Evolutionary conservation across 108 stramenopile genomes (phyloP).

Genomic region (Fragilaria radians): DNA sequence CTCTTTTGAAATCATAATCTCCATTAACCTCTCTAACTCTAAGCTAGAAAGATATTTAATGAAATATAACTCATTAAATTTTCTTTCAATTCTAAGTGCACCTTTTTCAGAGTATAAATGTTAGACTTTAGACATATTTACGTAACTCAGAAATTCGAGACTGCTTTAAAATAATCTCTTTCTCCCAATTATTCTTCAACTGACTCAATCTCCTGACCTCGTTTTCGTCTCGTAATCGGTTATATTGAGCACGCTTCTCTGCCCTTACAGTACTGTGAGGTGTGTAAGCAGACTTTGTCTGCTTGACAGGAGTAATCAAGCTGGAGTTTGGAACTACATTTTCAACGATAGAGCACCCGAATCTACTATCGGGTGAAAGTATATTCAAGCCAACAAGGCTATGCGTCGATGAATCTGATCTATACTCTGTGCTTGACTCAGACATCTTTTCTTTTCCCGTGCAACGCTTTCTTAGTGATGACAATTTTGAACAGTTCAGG

Average conservation of each 20-base stretch:
- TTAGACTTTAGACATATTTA: no score
- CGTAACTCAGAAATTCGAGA: constrained; percentile 22
- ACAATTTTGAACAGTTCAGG: no score
- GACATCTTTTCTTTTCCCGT: no score
- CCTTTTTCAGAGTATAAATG: no score
- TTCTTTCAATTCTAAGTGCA: no score
- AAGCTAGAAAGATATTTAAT: no score
- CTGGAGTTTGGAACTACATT: neutral
- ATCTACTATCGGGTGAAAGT: neutral
- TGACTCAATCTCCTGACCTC: constrained; percentile 1
- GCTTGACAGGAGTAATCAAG: neutral
- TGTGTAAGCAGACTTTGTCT: constrained; percentile 4
- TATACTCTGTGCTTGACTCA: no score
- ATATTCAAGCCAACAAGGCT: neutral
- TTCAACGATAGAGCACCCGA: neutral
- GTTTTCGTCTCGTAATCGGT: constrained; percentile 15
- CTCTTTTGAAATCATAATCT: no score
- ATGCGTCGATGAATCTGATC: neutral
- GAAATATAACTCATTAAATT: no score
- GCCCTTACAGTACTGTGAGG: constrained; percentile 45
- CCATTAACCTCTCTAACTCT: no score
- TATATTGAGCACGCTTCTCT: constrained; percentile 30
- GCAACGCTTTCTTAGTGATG: no score
- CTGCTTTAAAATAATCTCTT: constrained; percentile 14
- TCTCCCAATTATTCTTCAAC: constrained; percentile 13